These are phyloP conservation scores for Fusarium guadeloupense DNA, from an alignment of 2,329 filamentous ascomycete genomes.

Conservation along the genomic window DNA sequence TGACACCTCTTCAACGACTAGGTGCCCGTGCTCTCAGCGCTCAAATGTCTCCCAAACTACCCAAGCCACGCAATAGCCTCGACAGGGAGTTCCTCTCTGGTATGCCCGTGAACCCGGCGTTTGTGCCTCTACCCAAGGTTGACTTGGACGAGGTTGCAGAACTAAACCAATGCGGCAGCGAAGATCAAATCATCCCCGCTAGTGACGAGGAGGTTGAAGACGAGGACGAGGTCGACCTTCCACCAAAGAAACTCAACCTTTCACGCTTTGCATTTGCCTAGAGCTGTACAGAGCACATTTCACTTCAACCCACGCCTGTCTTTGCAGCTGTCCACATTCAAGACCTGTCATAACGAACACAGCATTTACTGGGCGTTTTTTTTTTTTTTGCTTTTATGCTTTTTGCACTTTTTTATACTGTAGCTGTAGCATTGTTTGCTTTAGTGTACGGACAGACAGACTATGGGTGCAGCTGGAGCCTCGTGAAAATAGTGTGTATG, in stretches of 20 bases:
- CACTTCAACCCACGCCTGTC: not conserved
- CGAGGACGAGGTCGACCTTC: constrained; percentile 45
- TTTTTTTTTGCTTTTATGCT: not conserved
- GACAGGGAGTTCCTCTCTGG: constrained; percentile 45
- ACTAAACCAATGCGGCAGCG: constrained; percentile 62
- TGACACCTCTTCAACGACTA: constrained; percentile 65
- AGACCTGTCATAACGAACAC: constrained; percentile 11
- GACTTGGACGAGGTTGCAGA: constrained; percentile 63
- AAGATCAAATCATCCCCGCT: constrained; percentile 65
- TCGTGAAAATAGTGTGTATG: constrained; percentile 18
- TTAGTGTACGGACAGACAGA: constrained; percentile 9
- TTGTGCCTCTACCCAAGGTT: constrained; percentile 64
- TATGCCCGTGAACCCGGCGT: constrained; percentile 61
- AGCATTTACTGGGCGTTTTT: constrained; percentile 29
- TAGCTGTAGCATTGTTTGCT: constrained; percentile 11
- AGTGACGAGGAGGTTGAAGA: constrained; percentile 59
- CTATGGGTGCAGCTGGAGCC: constrained; percentile 18
- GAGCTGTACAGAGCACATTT: not conserved
- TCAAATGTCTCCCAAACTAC: constrained; percentile 42
- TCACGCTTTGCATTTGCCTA: constrained; percentile 58
- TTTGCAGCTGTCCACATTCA: not conserved
- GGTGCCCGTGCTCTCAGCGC: constrained; percentile 54
- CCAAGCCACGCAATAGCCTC: constrained; percentile 42
- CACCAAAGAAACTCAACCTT: constrained; percentile 54
- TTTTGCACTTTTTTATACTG: constrained; percentile 2